Conservation (phyloP, 495 filamentous ascomycete genomes). For the Talaromyces trachyspermus region DNA sequence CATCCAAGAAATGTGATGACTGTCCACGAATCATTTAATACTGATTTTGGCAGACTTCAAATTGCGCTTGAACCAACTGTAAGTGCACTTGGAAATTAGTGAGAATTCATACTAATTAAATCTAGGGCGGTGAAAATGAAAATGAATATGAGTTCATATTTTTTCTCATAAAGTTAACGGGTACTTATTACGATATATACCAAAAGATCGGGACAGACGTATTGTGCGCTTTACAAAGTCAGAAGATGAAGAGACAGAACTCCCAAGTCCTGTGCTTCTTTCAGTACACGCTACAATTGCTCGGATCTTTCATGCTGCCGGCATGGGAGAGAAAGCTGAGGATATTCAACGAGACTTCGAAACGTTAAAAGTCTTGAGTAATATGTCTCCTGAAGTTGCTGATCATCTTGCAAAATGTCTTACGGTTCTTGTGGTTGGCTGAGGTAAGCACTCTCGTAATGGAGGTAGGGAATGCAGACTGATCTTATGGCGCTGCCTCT, state of each 20-base stretch:
- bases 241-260: not conserved
- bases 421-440: not conserved
- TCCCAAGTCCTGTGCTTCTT: not conserved
- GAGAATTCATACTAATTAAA: not conserved
- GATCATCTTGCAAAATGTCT: not conserved
- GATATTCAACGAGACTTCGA: not conserved
- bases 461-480: not conserved
- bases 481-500: constrained; percentile 52
- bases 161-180: no score
- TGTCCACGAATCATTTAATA: not conserved
- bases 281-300: not conserved
- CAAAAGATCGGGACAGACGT: no score
- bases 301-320: not conserved
- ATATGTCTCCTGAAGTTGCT: not conserved
- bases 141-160: not conserved
- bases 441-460: not conserved
- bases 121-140: not conserved
- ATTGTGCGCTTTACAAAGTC: not conserved
- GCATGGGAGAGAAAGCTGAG: not conserved
- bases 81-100: not conserved
- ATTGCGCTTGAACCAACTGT: not conserved
- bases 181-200: no score
- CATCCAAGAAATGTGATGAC: not conserved
- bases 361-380: not conserved
- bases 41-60: not conserved